Conservation (phyloP, 116 monocot genomes). For the Papilionanthe hybrid region DNA sequence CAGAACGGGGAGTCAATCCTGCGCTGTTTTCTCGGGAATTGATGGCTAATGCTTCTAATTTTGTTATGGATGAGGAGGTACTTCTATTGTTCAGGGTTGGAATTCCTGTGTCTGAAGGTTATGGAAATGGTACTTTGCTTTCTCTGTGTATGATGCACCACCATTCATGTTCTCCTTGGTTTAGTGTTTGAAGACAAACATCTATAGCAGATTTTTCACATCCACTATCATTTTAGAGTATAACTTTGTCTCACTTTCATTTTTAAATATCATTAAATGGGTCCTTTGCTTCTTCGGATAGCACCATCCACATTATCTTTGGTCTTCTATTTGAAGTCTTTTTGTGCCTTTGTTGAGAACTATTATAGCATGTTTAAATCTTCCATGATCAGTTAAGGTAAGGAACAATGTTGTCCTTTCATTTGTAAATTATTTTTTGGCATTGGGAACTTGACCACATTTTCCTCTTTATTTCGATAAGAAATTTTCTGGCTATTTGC, state of each 20-base stretch:
- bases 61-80: conserved; percentile 80
- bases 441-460: background rate
- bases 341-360: background rate
- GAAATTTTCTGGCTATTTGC: too few species aligned
- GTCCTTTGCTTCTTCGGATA: background rate
- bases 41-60: conserved; percentile 55
- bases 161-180: background rate
- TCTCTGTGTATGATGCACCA: background rate
- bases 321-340: background rate
- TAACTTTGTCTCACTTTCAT: background rate
- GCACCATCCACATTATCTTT: background rate
- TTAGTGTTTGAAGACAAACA: background rate
- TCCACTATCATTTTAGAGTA: background rate
- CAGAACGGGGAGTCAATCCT: conserved; percentile 70
- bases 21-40: conserved; percentile 82
- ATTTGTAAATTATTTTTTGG: background rate
- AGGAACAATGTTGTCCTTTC: background rate
- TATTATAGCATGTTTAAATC: background rate
- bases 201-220: background rate
- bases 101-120: background rate
- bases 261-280: background rate
- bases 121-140: background rate
- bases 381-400: background rate
- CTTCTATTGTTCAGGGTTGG: background rate
- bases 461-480: background rate